Percentiles rank a stretch among this genome's conserved stretches.
phyloP scores from a whole-genome alignment of 768 basidiomycete genomes.

The Ephemerocybe angulata region DNA sequence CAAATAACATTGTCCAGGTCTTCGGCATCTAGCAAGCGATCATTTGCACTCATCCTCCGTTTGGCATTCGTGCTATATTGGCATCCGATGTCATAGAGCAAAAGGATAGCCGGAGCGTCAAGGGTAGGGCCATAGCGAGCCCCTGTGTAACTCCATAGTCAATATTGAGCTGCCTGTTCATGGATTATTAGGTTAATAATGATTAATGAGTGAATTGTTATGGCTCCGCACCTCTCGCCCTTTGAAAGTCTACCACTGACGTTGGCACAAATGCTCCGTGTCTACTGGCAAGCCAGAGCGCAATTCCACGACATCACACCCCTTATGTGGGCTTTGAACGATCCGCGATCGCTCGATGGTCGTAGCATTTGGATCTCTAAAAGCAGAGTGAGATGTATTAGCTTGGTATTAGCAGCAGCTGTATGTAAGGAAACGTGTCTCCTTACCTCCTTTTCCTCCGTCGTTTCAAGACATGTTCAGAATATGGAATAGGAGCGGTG shows the following conservation, averaged over 20 bases:
- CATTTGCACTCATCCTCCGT: neutral
- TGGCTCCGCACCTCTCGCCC: slow-evolving; percentile 12
- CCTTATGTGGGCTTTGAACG: neutral
- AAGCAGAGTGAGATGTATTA: neutral
- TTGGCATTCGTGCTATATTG: slow-evolving; percentile 11
- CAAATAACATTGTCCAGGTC: slow-evolving; percentile 8
- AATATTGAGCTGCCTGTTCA: slow-evolving; percentile 19
- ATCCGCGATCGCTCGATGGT: slow-evolving; percentile 6
- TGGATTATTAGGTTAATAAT: no score
- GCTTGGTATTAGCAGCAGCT: neutral
- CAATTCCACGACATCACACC: slow-evolving; percentile 13
- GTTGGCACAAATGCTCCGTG: slow-evolving; percentile 19
- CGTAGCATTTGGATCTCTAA: slow-evolving; percentile 5
- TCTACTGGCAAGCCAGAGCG: slow-evolving; percentile 13
- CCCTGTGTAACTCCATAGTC: slow-evolving; percentile 20
- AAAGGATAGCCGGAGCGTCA: neutral
- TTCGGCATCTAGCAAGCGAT: neutral
- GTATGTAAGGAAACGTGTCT: neutral
- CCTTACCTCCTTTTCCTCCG: neutral
- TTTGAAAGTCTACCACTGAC: slow-evolving; percentile 21
- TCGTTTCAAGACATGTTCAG: slow-evolving; percentile 1
- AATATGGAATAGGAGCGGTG: neutral
- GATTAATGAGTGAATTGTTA: no score
- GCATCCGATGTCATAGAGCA: slow-evolving; percentile 20
- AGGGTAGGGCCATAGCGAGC: slow-evolving; percentile 6